Conservation (phyloP, 305 asterid species). For the Ilex paraguariensis region DNA sequence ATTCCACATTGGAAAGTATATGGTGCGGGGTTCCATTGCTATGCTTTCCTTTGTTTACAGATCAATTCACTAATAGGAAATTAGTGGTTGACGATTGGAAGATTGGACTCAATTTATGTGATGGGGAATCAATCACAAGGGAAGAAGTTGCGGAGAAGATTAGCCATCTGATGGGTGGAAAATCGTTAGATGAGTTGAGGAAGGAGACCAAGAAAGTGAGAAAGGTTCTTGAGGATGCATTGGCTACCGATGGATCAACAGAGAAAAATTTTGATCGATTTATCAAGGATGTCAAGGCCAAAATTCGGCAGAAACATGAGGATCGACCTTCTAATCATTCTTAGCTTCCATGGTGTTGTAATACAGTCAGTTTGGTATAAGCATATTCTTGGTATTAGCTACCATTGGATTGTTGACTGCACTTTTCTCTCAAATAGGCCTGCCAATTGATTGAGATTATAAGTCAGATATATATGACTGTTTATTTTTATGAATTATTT, state of each 20-base stretch:
- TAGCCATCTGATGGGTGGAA: conserved; percentile 38
- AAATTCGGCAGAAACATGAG: conserved; percentile 21
- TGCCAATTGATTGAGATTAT: too few relatives aligned
- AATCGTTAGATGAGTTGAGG: conserved; percentile 33
- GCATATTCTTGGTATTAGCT: too few relatives aligned
- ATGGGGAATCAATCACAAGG: conserved; percentile 23
- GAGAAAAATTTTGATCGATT: conserved; percentile 38
- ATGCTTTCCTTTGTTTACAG: conserved; percentile 64
- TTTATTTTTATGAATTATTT: too few relatives aligned
- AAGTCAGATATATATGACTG: too few relatives aligned
- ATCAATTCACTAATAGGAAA: conserved; percentile 73
- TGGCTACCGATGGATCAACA: conserved; percentile 51
- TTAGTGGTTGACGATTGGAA: conserved; percentile 78
- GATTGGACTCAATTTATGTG: conserved; percentile 65
- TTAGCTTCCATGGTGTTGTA: conserved; percentile 20
- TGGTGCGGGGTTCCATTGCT: conserved; percentile 63
- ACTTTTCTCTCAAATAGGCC: too few relatives aligned
- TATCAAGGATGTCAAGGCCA: conserved; percentile 42
- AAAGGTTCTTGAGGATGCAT: conserved; percentile 42
- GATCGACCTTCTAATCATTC: conserved; percentile 16
- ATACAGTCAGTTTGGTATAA: too few relatives aligned
- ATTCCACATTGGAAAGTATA: conserved; percentile 71
- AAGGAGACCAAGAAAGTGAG: conserved; percentile 43
- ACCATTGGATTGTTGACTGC: too few relatives aligned
- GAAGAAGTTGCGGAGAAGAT: conserved; percentile 54